Evolutionary conservation across 805 yeast genomes (phyloP), one percentile per base, ranked within the genome.

Genomic region (Nakazawaea wickerhamii): DNA sequence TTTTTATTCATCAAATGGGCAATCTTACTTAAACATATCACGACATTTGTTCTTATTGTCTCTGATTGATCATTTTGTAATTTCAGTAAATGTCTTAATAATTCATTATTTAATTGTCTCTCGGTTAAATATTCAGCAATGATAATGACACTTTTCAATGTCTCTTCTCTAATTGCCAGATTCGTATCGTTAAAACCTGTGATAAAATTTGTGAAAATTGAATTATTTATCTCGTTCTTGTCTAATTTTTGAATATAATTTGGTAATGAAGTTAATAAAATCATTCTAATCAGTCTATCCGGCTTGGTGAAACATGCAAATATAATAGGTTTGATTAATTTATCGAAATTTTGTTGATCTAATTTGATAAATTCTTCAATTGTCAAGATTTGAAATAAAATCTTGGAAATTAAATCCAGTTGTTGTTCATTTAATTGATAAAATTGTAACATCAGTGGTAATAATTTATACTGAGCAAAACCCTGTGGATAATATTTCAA

Each of bases 101-200:
- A 64, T 38, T 93, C 98, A 54, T 89, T 89, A 58, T 91, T 91
- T 38, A 90, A 67, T 57, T 85, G 95, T 43, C 95, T 73, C 30
- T 80, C 86, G 0, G 85, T 73, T 2, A 91, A 71, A 52, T 77
- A 78, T 17, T 79, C 76, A 1, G 81, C 77, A 21, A 90, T 63
- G 7, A 56, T 55, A 3, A 78, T 65, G 15, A 76, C 64, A 3
- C 88, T 75, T 38, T 81, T 82, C 30, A 91, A 66, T 0, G 97
- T 85, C 40, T 81, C 86, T 50, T 84, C 84, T 48, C 97, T 68
- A 31, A 91, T 77, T n/a, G 81, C 71, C 3, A 80, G 74, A 56
- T 87, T 90, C 1, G 93, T 77, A 58, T 91, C 99, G 26, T 81
- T 77, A 53, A 91, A 84, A 0, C 99, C 98, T 14, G 83, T 78